phyloP scores from a whole-genome alignment of 2,329 filamentous ascomycete genomes.

The Ophiostoma sp. region DNA sequence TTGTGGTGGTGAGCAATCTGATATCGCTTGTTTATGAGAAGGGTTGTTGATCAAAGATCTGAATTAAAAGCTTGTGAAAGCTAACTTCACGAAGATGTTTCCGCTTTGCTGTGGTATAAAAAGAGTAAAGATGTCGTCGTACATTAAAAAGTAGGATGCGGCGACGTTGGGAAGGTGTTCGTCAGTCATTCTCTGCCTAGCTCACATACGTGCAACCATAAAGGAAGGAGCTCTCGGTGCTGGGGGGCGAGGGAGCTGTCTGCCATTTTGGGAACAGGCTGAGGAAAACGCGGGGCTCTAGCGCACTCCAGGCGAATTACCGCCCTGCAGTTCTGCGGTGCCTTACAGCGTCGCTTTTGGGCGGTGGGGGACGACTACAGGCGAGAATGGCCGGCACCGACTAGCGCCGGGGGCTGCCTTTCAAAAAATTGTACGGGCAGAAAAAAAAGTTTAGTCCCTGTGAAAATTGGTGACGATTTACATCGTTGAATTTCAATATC shows the following conservation, averaged over 20 bases:
- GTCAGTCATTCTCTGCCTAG: conserved; percentile 23
- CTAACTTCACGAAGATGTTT: not conserved
- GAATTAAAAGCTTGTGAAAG: not conserved
- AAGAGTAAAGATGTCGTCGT: not conserved
- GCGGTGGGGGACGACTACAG: conserved; percentile 22
- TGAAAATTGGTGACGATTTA: not conserved
- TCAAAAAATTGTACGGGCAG: conserved; percentile 21
- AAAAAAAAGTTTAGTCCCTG: conserved; percentile 15
- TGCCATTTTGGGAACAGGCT: not conserved
- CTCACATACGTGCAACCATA: not conserved
- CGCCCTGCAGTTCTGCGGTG: not conserved
- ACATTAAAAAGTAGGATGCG: not conserved
- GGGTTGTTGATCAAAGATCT: not conserved
- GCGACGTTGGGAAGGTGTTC: conserved; percentile 1
- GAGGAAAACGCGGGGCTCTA: conserved; percentile 22
- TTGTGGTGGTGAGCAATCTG: no score
- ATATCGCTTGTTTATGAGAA: not conserved
- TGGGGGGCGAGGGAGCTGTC: not conserved
- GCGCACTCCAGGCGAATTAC: not conserved
- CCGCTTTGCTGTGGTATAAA: no score
- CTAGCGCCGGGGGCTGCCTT: not conserved
- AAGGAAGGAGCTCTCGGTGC: not conserved
- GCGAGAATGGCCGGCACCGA: not conserved
- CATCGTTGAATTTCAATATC: not conserved
- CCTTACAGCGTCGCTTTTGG: conserved; percentile 16